Base-by-base conservation (phyloP, 495 filamentous ascomycete genomes). In the Aspergillus avenaceus region DNA sequence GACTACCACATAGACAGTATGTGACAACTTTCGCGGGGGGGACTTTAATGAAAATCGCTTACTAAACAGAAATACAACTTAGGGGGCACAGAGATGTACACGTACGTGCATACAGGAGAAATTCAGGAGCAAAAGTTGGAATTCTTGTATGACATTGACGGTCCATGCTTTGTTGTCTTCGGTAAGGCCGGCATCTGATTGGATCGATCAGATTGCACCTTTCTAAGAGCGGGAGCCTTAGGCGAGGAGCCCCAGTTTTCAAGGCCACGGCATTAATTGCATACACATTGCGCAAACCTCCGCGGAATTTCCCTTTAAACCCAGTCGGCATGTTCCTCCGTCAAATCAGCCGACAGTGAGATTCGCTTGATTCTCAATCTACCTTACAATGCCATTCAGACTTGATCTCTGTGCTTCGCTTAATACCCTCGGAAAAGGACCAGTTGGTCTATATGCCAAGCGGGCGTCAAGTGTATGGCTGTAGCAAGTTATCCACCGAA, bases 151-250 rank as follows among this genome's bases (percentile, higher is more conserved):
- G n/a, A n/a, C n/a, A n/a, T n/a, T n/a, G n/a, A n/a, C n/a, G n/a
- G n/a, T n/a, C n/a, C n/a, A 36, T 36, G 26, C 44, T 24, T 40
- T 28, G 43, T 40, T 34, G 42, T 23, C 53, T 65, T 75, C 72
- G 72, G 70, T 60, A 73, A 75, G 41, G 32, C 34, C 28, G 16
- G 2, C 12, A 16, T 59, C 29, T 72, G 65, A 75, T 75, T 75
- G 70, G 67, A 14, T 40, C 34, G 58, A 40, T 44, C 49, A 32
- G 45, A 51, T 50, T 42, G 53, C 55, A 53, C 55, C 58, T 67
- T 68, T 62, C 70, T 71, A 41, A 65, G 65, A 69, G 63, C 57
- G 68, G 70, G 68, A 73, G 65, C 52, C 61, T 65, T 73, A 71
- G 59, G 67, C 70, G 70, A 71, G n/a, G n/a, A 62, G 28, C 37